A percentile compares a stretch with the other conserved stretches of the same genome.
Conservation (phyloP, 140 eudicot species). For the Stevia rebaudiana region DNA sequence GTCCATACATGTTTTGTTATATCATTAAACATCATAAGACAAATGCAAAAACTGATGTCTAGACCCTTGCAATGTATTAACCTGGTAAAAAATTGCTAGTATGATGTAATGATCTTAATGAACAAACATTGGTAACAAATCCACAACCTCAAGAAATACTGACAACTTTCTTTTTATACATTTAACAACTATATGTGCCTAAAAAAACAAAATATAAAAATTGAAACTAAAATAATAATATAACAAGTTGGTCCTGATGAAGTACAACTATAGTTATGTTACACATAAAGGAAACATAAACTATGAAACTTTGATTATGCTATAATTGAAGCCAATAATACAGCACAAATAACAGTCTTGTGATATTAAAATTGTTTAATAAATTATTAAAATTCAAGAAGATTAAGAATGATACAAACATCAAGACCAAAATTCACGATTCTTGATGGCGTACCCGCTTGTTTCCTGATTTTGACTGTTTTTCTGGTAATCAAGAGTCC, state of each 20-base stretch:
- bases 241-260: neutral
- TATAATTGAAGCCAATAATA: conserved; percentile 2
- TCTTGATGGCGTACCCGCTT: conserved; percentile 36
- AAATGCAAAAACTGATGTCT: too few relatives aligned
- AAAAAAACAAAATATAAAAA: too few relatives aligned
- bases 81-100: neutral
- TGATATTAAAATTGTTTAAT: neutral
- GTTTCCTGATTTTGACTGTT: conserved; percentile 18
- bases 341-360: conserved; percentile 14
- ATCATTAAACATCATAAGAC: neutral
- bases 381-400: conserved; percentile 1
- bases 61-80: too few relatives aligned
- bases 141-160: neutral
- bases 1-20: neutral
- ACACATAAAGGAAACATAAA: conserved; percentile 15
- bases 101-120: neutral
- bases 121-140: neutral
- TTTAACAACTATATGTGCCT: neutral
- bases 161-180: neutral
- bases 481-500: conserved; percentile 69
- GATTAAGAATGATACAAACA: neutral
- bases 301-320: conserved; percentile 15
- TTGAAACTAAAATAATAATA: neutral
- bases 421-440: conserved; percentile 79
- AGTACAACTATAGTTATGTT: neutral